Conservation (phyloP, 2,329 filamentous ascomycete genomes). For the Coniochaeta sp. region DNA sequence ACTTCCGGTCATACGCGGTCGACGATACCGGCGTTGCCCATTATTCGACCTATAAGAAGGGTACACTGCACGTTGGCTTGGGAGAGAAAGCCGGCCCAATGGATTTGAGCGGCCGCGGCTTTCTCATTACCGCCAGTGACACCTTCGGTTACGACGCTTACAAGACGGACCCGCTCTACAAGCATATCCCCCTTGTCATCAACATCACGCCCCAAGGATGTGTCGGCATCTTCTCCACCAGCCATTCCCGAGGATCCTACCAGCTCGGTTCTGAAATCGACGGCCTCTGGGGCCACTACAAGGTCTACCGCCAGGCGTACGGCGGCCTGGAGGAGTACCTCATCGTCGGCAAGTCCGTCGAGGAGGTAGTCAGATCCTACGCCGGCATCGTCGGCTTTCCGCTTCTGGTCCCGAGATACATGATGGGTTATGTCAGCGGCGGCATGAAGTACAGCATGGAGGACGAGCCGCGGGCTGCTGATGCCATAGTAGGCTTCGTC, state of each 20-base stretch:
- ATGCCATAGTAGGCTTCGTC: constrained; percentile 55
- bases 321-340: constrained; percentile 67
- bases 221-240: constrained; percentile 48
- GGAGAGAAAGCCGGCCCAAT: constrained; percentile 69
- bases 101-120: constrained; percentile 61
- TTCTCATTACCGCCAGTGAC: constrained; percentile 62
- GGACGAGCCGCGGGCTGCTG: constrained; percentile 43
- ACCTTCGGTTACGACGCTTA: constrained; percentile 69
- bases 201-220: constrained; percentile 58
- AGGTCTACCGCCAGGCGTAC: constrained; percentile 65
- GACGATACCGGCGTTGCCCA: constrained; percentile 57
- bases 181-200: constrained; percentile 67
- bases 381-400: constrained; percentile 64
- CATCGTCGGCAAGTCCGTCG: constrained; percentile 58
- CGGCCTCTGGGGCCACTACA: constrained; percentile 68
- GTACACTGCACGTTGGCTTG: constrained; percentile 54
- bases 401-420: constrained; percentile 61
- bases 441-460: constrained; percentile 49
- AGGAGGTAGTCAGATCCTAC: constrained; percentile 59
- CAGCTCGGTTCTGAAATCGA: constrained; percentile 67
- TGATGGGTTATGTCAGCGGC: constrained; percentile 66
- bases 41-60: constrained; percentile 54
- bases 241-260: constrained; percentile 55
- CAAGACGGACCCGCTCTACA: constrained; percentile 66
- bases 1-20: constrained; percentile 51